Evolutionary conservation across 768 basidiomycete species (phyloP), one percentile per base, ranked within the genome.

Genomic region (Lactifluus echinatus): DNA sequence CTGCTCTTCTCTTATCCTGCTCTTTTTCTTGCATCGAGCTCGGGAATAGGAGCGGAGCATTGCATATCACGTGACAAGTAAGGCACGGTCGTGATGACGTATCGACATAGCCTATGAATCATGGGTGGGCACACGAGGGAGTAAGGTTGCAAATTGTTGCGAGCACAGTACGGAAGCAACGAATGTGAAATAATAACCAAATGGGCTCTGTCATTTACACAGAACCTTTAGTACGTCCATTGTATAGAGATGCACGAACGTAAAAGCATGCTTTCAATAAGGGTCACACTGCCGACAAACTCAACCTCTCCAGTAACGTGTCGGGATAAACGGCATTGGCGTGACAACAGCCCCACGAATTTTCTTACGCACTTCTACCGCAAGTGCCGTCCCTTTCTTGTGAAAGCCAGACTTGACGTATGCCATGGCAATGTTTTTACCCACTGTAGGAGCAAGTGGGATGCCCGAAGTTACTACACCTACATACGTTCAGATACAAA

Each of bases 351-450:
- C 93, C 63, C 81, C 83, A 43, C 91, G 76, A 67, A 81, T 67
- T 71, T 90, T 92, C 57, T 81, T 85, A 46, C 95, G 79, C 36
- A 98, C 87, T 58, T 94, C 87, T 15, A 98, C 85, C 49, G 79
- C 77, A 3, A 98, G 75, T 67, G 86, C 80, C 0, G 87, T 95
- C 11, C 90, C 92, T 70, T 90, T 94, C 74, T 93, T 97, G 73
- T 95, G 90, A 71, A 77, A 83, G 0, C 92, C 93, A 21, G 75
- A 79, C 61, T 75, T 68, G 46, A 97, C 79, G 65, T 98, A 98
- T 0, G 84, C 95, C 95, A 98, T 98, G 0, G 94, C 92, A 64
- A 98, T 91, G 70, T 99, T 97, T 69, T 86, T 85, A 1, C 81
- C 82, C 3, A 93, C 75, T 1, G 91, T 87, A 0, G 94, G 95